phyloP scores from a whole-genome alignment of 2,329 filamentous ascomycete genomes.

The Phoma sp. region DNA sequence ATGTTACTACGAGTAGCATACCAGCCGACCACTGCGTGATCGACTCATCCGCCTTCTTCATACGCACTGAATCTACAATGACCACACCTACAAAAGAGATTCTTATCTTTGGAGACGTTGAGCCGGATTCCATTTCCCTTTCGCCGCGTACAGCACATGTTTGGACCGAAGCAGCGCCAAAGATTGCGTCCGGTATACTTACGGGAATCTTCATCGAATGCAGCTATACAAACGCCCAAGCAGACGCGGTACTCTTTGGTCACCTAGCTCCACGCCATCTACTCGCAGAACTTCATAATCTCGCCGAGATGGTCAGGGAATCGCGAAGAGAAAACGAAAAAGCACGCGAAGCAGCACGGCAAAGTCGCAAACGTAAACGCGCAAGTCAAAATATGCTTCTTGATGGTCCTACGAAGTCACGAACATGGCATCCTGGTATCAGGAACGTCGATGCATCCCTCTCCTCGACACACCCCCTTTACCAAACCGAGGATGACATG shows the following conservation, averaged over 20 bases:
- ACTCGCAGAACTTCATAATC: constrained; percentile 74
- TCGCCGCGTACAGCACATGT: constrained; percentile 80
- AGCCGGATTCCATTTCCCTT: constrained; percentile 85
- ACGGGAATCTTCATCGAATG: constrained; percentile 93
- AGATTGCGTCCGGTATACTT: constrained; percentile 75
- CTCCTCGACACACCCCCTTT: constrained; percentile 1
- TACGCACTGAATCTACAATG: constrained; percentile 68
- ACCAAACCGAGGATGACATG: constrained; percentile 37
- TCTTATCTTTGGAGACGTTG: constrained; percentile 93
- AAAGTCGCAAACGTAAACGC: constrained; percentile 70
- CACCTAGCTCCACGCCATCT: constrained; percentile 86
- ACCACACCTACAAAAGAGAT: constrained; percentile 65
- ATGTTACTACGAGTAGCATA: constrained; percentile 14
- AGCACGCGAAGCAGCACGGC: constrained; percentile 42
- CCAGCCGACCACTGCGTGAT: constrained; percentile 66
- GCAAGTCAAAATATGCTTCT: constrained; percentile 47
- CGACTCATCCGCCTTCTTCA: constrained; percentile 92
- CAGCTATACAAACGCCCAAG: constrained; percentile 83
- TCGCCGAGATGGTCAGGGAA: constrained; percentile 74
- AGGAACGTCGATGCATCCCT: constrained; percentile 25
- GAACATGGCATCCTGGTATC: constrained; percentile 20
- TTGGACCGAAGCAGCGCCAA: constrained; percentile 88
- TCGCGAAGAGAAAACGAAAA: constrained; percentile 47
- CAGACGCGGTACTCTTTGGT: constrained; percentile 80
- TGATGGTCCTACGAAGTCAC: constrained; percentile 15